A percentile compares a stretch with the other conserved stretches of the same genome.
These are phyloP conservation scores for Trichophyton benhamiae DNA, from an alignment of 2,329 filamentous ascomycete species.

Conservation along the genomic window DNA sequence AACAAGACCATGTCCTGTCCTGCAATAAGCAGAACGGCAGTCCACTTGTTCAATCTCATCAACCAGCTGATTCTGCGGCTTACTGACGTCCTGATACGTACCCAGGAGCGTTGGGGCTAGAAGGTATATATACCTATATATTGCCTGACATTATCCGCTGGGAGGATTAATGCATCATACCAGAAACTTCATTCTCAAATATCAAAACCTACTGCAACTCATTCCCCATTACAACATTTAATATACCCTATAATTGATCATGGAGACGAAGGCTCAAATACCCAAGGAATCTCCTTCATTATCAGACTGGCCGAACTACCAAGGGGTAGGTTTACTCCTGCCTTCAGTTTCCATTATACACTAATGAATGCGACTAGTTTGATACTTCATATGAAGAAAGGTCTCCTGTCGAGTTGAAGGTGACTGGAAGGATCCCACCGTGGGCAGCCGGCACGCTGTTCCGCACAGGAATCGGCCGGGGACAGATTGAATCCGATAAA, in stretches of 20 bases:
- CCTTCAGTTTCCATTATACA: conserved; percentile 8
- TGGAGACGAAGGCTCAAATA: background rate
- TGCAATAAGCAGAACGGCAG: background rate
- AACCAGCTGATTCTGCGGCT: background rate
- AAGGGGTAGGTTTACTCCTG: conserved; percentile 31
- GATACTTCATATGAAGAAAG: conserved; percentile 54
- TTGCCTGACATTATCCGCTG: background rate
- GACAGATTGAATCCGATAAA: conserved; percentile 47
- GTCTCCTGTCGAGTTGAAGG: conserved; percentile 49
- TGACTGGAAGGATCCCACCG: conserved; percentile 55
- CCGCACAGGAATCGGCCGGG: conserved; percentile 59
- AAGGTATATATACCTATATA: background rate
- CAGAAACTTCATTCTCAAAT: background rate
- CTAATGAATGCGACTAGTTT: conserved; percentile 40
- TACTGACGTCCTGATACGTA: background rate
- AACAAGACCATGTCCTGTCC: background rate
- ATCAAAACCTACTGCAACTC: background rate
- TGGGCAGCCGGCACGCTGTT: conserved; percentile 63
- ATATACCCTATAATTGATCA: background rate
- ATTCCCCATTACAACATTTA: background rate
- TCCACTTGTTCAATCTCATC: background rate
- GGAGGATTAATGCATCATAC: too few species aligned
- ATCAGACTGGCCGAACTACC: conserved; percentile 39
- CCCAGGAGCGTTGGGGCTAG: background rate
- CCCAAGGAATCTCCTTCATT: background rate